phyloP scores from a whole-genome alignment of 371 early-diverging fungal genomes.

The Circinella umbellata region DNA sequence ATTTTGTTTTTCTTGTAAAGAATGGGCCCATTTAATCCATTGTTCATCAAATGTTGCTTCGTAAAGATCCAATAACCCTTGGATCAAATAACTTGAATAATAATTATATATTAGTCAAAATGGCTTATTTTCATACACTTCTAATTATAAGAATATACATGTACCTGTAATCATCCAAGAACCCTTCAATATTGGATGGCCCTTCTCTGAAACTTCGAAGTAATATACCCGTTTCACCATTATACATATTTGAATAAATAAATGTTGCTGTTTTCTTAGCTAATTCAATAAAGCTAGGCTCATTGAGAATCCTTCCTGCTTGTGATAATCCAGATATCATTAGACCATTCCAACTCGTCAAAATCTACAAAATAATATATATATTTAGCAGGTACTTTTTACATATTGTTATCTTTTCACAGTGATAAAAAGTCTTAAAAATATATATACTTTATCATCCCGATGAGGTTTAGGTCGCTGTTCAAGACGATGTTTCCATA shows the following conservation, averaged over 20 bases:
- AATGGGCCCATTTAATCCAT: conserved; percentile 66
- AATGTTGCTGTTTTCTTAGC: conserved; percentile 59
- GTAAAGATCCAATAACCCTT: conserved; percentile 65
- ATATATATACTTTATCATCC: conserved; percentile 60
- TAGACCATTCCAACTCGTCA: conserved; percentile 63
- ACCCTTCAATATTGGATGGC: conserved; percentile 55
- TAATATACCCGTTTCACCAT: conserved; percentile 34
- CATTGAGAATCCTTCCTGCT: conserved; percentile 43
- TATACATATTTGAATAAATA: conserved; percentile 51
- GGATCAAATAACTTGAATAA: conserved; percentile 39
- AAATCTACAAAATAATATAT: conserved; percentile 18
- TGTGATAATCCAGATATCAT: conserved; percentile 60
- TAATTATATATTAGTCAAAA: neutral
- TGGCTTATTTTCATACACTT: neutral
- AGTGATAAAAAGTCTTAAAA: neutral
- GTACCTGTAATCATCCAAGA: conserved; percentile 69
- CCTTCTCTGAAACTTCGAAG: conserved; percentile 58
- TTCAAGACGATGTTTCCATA: conserved; percentile 48
- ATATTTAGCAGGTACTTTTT: too few relatives aligned
- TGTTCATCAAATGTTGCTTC: conserved; percentile 53
- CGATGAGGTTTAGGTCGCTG: conserved; percentile 64
- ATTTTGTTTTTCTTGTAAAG: conserved; percentile 60
- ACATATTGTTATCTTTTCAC: too few relatives aligned
- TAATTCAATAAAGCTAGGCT: conserved; percentile 28
- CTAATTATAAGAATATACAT: too few relatives aligned